Evolutionary conservation across 2,329 filamentous ascomycete species (phyloP), one percentile per base, ranked within the genome.

Genomic region (Pleomassaria siparia): DNA sequence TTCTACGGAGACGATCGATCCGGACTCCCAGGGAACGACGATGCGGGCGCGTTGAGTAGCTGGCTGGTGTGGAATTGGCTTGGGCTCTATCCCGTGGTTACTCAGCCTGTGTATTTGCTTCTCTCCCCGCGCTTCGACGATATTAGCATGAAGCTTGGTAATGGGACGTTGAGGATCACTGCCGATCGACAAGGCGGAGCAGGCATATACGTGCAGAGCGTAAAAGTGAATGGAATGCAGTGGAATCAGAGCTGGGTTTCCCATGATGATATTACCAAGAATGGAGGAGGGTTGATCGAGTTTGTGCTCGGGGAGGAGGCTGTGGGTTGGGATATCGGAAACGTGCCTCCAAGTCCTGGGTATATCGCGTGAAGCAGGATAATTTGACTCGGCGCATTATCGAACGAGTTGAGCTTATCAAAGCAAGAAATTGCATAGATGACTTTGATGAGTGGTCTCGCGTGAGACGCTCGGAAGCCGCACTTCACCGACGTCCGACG

Each of bases 211-310:
- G 85, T 89, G 5, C 85, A 88, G 71, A 78, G 77, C 11, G 72
- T 88, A 49, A 78, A 73, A 54, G 77, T 89, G 35, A 88, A 89
- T 59, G 84, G 85, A 0, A 47, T 76, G 62, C 20, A 49, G 2
- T 89, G 85, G 84, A 71, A 76, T 37, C 80, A 80, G 72, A 76
- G 76, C 40, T 89, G 86, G 85, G 64, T 88, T 11, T 76, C 74
- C 28, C 87, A 83, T 80, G 70, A 79, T n/a, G 83, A 87, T 57
- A 67, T 88, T 69, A 76, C 4, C 65, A 76, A 51, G 58, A 66
- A 0, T 40, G 58, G 72, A 18, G 77, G 76, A 0, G 76, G 76
- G 0, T 70, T 62, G 9, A 69, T 81, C 22, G 74, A 80, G 57
- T 81, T 81, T 59, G 68, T 70, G 20, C 52, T 80, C 26, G 75